Evolutionary conservation across 176 grass and related monocot species (phyloP), one percentile per base, ranked within the genome.

Genomic region (Avena atlantica): DNA sequence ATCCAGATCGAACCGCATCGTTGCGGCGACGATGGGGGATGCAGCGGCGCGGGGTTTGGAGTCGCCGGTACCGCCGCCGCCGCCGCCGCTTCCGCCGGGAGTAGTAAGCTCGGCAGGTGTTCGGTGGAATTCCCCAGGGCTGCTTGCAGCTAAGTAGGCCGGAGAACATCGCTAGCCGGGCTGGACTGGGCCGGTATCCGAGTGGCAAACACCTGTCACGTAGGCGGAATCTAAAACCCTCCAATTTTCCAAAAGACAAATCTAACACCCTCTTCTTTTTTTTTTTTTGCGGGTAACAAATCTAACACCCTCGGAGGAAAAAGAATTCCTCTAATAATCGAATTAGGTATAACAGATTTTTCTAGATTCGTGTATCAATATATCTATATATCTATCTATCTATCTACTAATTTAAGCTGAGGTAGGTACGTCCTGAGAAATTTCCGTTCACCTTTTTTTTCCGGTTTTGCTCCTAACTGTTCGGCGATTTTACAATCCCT

Each of bases 1-100:
- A 7, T 98, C 96, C 31, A 95, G 56, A 58, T 91, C 85, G 64
- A 97, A 84, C 90, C 74, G 88, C 94, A 97, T 97, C 10, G 29
- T 20, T 63, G 19, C 50, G 49, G 56, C 20, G 27, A 34, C 5
- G 71, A 23, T 25, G 52, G 24, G 12, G 53, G 44, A 45, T 9
- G 63, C 24, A 10, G 1, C 4, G 9, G 14, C 52, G 15, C 12
- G 83, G 14, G 48, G 12, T 58, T 67, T 12, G 60, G 44, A 52
- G 2, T 40, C 48, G 86, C 49, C 78, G 69, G 42, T 23, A 36
- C 34, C 9, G 45, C 56, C 59, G 66, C 36, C 69, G 44, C 21
- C 51, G 66, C 36, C 69, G 44, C 21, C 51, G 74, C 73, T 74
- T 51, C 87, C 58, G 70, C 61, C 51, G 83, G 78, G 70, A 76